Evolutionary conservation across 148 eudicot genomes (phyloP), one percentile per base, ranked within the genome.

Genomic region (Vaccinium corymbosum): DNA sequence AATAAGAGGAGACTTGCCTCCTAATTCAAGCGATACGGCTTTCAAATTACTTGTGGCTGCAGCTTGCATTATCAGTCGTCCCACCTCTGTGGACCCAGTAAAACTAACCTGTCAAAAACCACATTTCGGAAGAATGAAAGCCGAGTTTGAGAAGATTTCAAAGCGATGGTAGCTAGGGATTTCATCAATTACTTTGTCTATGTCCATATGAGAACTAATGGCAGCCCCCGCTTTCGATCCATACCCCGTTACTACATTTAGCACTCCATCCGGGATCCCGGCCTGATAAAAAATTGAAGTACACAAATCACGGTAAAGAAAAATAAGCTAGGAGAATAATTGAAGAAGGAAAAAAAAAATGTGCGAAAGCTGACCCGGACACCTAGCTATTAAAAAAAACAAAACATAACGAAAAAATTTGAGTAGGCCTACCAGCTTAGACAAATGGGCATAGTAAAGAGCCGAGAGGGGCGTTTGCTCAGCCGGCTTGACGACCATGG

Each of bases 401-500:
- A 32, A 32, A 32, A 32, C 35, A 32, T 4, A 4, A 42, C 6
- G 46, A 42, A 42, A 42, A 42, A 42, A 42, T 3, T 42, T 42
- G 46, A 42, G 46, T 87, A 89, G 70, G 42, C 73, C 2, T 56
- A 94, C 98, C 91, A 85, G 50, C 75, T 96, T 93, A 8, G 97
- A 90, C 49, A 96, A 89, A 77, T 94, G 94, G 64, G 97, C 97
- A 76, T 93, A 98, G 32, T 91, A 94, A 17, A 97, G 89, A 52
- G 98, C 93, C 0, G 98, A 86, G 55, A 97, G 97, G 7, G 98
- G 97, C 0, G 98, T 92, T 62, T 93, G 97, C 83, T 97, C 99
- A 5, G 99, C 95, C 2, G 99, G 98, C 88, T 97, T 97, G 17
- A 97, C 88, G 38, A 97, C 88, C 90, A 97, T 89, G 88, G 99